Base-by-base conservation (phyloP, 164 flowering plant species). In the Houttuynia cordata region DNA sequence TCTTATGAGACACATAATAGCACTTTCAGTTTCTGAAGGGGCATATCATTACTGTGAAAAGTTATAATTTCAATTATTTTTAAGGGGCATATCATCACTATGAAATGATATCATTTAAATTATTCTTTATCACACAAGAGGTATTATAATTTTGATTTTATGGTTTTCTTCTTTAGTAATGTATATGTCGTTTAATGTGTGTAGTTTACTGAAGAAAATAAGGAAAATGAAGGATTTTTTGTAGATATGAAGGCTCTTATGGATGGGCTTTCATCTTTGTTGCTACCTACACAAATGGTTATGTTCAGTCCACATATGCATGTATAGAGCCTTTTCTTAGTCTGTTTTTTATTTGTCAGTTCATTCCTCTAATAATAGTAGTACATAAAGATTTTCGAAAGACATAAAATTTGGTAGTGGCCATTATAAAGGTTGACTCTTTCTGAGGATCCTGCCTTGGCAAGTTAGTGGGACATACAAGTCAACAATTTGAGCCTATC, bases 361-460 rank as follows among this genome's bases (percentile, higher is more conserved):
- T 0, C 41, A 10, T 50, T 24, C 37, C 37, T 50, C 23, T 9
- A 19, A 53, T 39, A 20, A 30, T 34, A 53, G 62, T 62, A 47
- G 54, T 56, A 30, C 60, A 21, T 21, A 30, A 30, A 6, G 37
- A 2, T 30, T 6, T 30, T 30, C 6, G 37, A 30, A 30, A 30
- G 37, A 30, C 37, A 6, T 30, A 6, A 30, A 30, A 30, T 30
- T 30, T 30, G 37, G 6, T 30, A 30, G n/a, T 49, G 55, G 66
- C 34, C 18, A 7, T 60, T 62, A 2, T 73, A 34, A 70, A 92
- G 98, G 85, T 75, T 92, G 69, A 64, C 95, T 23, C 91, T 93
- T 45, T 87, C 98, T 4, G 96, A 93, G 67, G 98, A 93, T 72
- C 96, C 97, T 76, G 96, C 97, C 73, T 78, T 93, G 69, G 96